phyloP scores from a whole-genome alignment of 176 grass and related monocot genomes.

The Oryza rufipogon region DNA sequence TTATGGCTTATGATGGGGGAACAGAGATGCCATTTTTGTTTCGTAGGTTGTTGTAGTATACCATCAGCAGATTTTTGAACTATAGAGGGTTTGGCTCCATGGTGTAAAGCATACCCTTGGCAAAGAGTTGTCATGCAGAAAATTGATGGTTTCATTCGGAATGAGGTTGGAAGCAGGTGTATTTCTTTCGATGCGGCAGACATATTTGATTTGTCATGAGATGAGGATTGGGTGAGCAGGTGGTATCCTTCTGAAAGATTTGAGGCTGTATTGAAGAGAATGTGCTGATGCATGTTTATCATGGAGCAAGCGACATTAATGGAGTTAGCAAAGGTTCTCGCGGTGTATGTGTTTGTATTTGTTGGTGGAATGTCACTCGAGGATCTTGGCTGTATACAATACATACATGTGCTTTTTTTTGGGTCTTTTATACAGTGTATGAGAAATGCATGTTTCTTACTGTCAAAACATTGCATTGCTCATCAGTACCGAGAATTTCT shows the following conservation, averaged over 20 bases:
- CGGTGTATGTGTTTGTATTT: not conserved
- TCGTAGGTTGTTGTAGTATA: constrained; percentile 12
- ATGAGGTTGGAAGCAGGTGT: not conserved
- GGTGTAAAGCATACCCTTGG: constrained; percentile 37
- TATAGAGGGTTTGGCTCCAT: constrained; percentile 28
- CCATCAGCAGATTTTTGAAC: constrained; percentile 39
- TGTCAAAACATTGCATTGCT: not conserved
- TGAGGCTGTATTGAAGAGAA: not conserved
- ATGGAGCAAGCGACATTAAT: not conserved
- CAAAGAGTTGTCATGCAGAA: constrained; percentile 20
- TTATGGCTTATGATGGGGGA: not conserved
- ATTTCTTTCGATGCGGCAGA: not conserved
- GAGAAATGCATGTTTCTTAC: not conserved
- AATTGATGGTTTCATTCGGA: not conserved
- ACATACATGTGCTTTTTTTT: not conserved
- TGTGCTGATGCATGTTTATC: not conserved
- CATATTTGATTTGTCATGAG: not conserved
- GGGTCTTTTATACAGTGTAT: not conserved
- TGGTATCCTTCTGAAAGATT: not conserved
- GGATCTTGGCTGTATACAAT: constrained; percentile 11
- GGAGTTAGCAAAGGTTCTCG: not conserved
- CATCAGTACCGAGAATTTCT: not conserved
- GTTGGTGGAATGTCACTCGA: not conserved
- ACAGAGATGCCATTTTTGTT: constrained; percentile 35
- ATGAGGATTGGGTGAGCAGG: not conserved